Conservation (phyloP, 2,329 filamentous ascomycete genomes). For the Cryoendolithus antarcticus region DNA sequence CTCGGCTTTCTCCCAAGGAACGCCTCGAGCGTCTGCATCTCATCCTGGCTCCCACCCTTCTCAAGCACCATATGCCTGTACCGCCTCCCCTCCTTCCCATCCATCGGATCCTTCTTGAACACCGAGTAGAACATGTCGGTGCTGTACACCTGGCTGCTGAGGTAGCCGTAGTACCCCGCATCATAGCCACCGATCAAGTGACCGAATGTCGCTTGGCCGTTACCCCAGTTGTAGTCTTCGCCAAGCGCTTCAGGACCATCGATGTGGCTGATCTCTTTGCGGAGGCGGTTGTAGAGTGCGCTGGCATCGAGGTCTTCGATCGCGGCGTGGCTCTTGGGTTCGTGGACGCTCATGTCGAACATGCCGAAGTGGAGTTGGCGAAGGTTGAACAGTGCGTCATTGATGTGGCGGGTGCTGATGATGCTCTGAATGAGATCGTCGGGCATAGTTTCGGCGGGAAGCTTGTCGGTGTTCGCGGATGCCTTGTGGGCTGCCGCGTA, state of each 20-base stretch:
- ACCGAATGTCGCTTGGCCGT: conserved; percentile 69
- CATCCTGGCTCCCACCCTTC: conserved; percentile 64
- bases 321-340: conserved; percentile 55
- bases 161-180: conserved; percentile 62
- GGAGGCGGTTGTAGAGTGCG: conserved; percentile 58
- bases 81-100: conserved; percentile 56
- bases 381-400: conserved; percentile 66
- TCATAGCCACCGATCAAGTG: conserved; percentile 78
- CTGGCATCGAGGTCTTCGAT: conserved; percentile 53
- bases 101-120: conserved; percentile 69
- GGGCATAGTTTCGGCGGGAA: conserved; percentile 57
- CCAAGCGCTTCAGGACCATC: conserved; percentile 61
- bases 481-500: conserved; percentile 34
- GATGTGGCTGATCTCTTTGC: conserved; percentile 58
- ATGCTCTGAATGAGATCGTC: conserved; percentile 65
- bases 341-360: conserved; percentile 74
- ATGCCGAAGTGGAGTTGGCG: conserved; percentile 70
- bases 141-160: conserved; percentile 66
- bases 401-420: conserved; percentile 67
- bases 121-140: conserved; percentile 76
- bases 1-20: conserved; percentile 67
- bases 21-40: conserved; percentile 67
- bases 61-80: conserved; percentile 71
- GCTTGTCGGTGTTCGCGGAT: conserved; percentile 13
- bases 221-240: conserved; percentile 49